These are phyloP conservation scores for Rhizophlyctis rosea DNA, from an alignment of 192 early-diverging fungal species.

Conservation along the genomic window DNA sequence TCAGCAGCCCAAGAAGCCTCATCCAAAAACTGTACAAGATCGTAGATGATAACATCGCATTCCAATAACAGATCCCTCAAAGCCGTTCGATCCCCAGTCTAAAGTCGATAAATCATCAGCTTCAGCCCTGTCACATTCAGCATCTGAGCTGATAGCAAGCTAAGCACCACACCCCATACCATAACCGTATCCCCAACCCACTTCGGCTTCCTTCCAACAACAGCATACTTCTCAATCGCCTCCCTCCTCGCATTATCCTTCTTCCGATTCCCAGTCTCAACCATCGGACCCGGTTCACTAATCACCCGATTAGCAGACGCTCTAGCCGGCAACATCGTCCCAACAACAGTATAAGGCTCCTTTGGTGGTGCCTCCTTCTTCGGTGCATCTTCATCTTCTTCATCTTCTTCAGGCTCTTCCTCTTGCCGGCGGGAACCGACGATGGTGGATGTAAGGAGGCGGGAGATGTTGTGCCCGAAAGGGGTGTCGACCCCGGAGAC, in stretches of 20 bases:
- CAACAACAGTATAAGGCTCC: slow-evolving; percentile 44
- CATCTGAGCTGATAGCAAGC: neutral
- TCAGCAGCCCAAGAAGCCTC: slow-evolving; percentile 55
- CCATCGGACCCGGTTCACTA: slow-evolving; percentile 35
- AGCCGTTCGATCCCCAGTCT: slow-evolving; percentile 40
- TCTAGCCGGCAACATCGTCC: slow-evolving; percentile 35
- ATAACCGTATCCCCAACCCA: slow-evolving; percentile 46
- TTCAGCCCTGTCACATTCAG: slow-evolving; percentile 1
- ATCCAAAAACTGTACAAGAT: slow-evolving; percentile 49
- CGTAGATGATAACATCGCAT: slow-evolving; percentile 56
- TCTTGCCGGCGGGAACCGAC: slow-evolving; percentile 44
- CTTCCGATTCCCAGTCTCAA: slow-evolving; percentile 57
- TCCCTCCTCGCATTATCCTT: slow-evolving; percentile 44
- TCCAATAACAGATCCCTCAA: slow-evolving; percentile 37
- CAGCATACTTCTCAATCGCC: slow-evolving; percentile 56
- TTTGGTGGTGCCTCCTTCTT: slow-evolving; percentile 25
- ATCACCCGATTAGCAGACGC: neutral
- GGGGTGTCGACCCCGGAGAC: slow-evolving; percentile 52
- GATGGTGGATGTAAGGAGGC: slow-evolving; percentile 41
- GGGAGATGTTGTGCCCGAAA: slow-evolving; percentile 52
- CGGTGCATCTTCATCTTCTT: slow-evolving; percentile 27
- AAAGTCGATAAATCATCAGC: neutral
- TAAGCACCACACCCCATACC: slow-evolving; percentile 16
- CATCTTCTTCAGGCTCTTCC: slow-evolving; percentile 46
- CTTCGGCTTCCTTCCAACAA: slow-evolving; percentile 32